Percentiles rank a stretch among this genome's conserved stretches.
Evolutionary conservation across 495 filamentous ascomycete genomes (phyloP).

Genomic region (Penicillium parvum): DNA sequence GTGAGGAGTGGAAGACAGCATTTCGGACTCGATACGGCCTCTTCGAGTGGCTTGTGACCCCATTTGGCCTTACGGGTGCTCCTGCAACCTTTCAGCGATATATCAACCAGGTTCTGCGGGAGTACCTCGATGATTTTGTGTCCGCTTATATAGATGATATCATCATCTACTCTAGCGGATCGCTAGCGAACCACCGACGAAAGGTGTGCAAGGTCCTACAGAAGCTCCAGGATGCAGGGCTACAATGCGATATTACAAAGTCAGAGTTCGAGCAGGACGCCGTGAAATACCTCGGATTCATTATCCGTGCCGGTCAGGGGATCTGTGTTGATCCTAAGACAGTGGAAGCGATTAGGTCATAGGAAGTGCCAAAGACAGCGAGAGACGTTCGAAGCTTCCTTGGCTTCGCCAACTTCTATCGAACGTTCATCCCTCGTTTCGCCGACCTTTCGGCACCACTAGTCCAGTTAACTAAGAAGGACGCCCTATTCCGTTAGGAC

Average conservation of each 20-base stretch:
- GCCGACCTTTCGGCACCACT: not conserved
- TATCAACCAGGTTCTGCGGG: conserved; percentile 8
- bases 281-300: not conserved
- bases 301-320: not conserved
- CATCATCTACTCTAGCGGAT: conserved; percentile 23
- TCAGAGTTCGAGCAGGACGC: not conserved
- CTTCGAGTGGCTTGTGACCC: conserved; percentile 24
- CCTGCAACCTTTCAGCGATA: conserved; percentile 26
- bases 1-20: conserved; percentile 28
- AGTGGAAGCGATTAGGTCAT: not conserved
- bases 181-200: not conserved
- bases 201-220: not conserved
- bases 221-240: not conserved
- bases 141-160: conserved; percentile 33
- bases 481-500: conserved; percentile 5
- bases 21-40: conserved; percentile 28
- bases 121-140: conserved; percentile 22
- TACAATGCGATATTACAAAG: not conserved
- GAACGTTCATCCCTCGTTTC: not conserved
- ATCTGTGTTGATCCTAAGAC: not conserved
- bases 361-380: not conserved
- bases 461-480: conserved; percentile 6
- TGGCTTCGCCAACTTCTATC: not conserved
- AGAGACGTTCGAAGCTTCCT: not conserved
- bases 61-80: conserved; percentile 11